Conservation (phyloP, 768 basidiomycete genomes). For the Chalciporus piperatus region DNA sequence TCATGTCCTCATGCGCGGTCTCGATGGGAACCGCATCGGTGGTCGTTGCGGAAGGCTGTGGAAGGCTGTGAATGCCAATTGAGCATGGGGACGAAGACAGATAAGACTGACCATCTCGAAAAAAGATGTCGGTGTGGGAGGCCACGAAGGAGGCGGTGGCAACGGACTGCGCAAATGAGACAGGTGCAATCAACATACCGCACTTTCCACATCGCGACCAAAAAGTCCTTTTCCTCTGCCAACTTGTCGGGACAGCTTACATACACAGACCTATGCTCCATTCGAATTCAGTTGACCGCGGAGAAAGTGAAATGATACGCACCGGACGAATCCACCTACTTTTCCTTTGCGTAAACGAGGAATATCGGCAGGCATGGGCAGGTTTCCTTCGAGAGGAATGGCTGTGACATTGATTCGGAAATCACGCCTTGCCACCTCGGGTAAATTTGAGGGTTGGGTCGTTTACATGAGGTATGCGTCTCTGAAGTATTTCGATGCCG, state of each 20-base stretch:
- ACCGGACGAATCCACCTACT: conserved; percentile 96
- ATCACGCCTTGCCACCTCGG: conserved; percentile 52
- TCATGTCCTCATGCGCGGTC: conserved; percentile 98
- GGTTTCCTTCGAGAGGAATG: conserved; percentile 57
- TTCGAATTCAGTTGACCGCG: neutral
- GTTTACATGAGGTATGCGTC: neutral
- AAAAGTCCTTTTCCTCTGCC: conserved; percentile 52
- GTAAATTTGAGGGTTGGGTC: conserved; percentile 54
- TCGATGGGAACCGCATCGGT: conserved; percentile 83
- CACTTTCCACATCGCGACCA: conserved; percentile 52
- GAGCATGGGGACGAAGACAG: neutral
- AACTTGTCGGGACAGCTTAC: conserved; percentile 53
- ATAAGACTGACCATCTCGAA: neutral
- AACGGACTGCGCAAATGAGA: no score
- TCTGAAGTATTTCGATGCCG: conserved; percentile 34
- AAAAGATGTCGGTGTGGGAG: no score
- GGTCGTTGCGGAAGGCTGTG: conserved; percentile 40
- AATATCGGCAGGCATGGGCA: conserved; percentile 82
- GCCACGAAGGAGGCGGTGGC: no score
- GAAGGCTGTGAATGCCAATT: neutral
- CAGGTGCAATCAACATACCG: conserved; percentile 34
- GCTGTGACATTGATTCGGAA: conserved; percentile 77
- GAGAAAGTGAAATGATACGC: conserved; percentile 10
- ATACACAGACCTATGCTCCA: conserved; percentile 61
- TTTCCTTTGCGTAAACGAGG: conserved; percentile 75